phyloP scores from a whole-genome alignment of 2,329 filamentous ascomycete species.

The Colletotrichum noveboracense region DNA sequence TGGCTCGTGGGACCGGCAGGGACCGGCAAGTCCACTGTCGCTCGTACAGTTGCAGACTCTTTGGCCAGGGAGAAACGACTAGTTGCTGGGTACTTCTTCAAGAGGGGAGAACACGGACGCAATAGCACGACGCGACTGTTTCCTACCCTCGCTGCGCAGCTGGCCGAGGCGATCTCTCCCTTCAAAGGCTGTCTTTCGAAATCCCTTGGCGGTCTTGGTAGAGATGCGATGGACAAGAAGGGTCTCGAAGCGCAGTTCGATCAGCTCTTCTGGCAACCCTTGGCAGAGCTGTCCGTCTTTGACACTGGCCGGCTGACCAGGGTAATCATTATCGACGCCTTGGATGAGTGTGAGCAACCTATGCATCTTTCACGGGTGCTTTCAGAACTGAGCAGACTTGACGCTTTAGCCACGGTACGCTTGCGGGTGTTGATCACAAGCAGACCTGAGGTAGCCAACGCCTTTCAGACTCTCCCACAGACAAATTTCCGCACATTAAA shows the following conservation, averaged over 20 bases:
- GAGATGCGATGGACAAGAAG: slow-evolving; percentile 28
- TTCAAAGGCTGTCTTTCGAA: slow-evolving; percentile 24
- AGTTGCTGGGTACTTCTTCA: slow-evolving; percentile 50
- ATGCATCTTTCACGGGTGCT: too few relatives aligned
- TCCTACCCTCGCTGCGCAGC: slow-evolving; percentile 38
- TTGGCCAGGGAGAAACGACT: slow-evolving; percentile 20
- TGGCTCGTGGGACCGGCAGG: slow-evolving; percentile 44
- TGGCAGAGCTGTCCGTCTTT: slow-evolving; percentile 26
- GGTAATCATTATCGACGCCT: slow-evolving; percentile 39
- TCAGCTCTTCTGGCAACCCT: slow-evolving; percentile 40
- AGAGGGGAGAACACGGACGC: slow-evolving; percentile 42
- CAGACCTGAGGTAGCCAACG: slow-evolving; percentile 15
- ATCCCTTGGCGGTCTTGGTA: slow-evolving; percentile 33
- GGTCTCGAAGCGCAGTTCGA: slow-evolving; percentile 42
- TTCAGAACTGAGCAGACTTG: too few relatives aligned
- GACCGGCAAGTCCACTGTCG: slow-evolving; percentile 45
- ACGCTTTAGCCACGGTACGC: not conserved
- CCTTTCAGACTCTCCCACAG: too few relatives aligned
- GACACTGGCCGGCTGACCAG: not conserved
- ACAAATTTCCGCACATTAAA: too few relatives aligned
- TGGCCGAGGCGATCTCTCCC: slow-evolving; percentile 29
- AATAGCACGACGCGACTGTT: slow-evolving; percentile 40
- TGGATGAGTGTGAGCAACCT: slow-evolving; percentile 30
- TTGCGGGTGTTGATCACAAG: slow-evolving; percentile 41
- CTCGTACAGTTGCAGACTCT: slow-evolving; percentile 33